These are phyloP conservation scores for Spergularia azorica DNA, from an alignment of 179 eudicot genomes.

Conservation along the genomic window DNA sequence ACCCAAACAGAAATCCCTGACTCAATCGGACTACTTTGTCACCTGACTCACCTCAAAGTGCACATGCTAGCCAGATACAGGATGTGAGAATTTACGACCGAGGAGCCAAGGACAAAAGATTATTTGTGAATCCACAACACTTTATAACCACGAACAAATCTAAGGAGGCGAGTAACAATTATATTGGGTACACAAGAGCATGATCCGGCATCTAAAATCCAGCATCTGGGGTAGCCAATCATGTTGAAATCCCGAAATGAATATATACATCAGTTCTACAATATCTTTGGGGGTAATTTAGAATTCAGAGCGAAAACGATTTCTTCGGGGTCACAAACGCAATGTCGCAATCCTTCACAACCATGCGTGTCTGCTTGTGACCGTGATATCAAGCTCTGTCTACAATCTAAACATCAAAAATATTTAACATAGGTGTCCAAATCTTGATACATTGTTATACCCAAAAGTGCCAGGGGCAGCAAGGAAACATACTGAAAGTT, in stretches of 20 bases:
- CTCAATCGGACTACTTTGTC: not conserved
- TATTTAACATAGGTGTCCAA: not conserved
- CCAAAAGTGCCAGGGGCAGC: not conserved
- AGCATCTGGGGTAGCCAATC: too few relatives aligned
- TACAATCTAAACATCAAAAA: not conserved
- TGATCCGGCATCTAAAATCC: too few relatives aligned
- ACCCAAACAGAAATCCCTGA: not conserved
- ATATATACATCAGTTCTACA: too few relatives aligned
- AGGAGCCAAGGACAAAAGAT: not conserved
- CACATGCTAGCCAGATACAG: not conserved
- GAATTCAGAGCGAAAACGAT: too few relatives aligned
- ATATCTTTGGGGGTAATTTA: too few relatives aligned
- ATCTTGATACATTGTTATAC: not conserved
- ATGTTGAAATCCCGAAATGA: too few relatives aligned
- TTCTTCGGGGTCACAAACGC: too few relatives aligned
- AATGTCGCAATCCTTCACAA: too few relatives aligned
- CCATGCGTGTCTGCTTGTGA: too few relatives aligned
- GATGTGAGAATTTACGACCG: not conserved
- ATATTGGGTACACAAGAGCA: not conserved
- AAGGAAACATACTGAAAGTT: not conserved
- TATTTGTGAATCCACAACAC: not conserved
- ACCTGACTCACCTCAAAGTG: not conserved
- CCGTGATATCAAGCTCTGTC: not conserved
- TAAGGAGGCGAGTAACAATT: not conserved
- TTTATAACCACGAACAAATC: not conserved